A percentile compares a stretch with the other conserved stretches of the same genome.
Conservation (phyloP, 2,329 filamentous ascomycete species). For the Aspergillus sp. region DNA sequence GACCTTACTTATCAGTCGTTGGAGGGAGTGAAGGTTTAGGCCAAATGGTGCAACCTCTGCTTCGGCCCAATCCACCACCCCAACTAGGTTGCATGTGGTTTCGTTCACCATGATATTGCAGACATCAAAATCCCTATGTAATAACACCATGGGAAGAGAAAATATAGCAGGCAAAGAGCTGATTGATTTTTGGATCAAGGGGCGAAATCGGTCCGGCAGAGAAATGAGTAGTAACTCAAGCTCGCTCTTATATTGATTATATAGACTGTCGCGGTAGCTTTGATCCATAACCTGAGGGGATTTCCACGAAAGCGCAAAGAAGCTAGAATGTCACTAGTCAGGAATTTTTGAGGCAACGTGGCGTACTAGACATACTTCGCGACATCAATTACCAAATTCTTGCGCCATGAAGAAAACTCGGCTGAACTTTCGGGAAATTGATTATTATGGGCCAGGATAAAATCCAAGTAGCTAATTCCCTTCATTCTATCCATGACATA, state of each 20-base stretch:
- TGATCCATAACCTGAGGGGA: constrained; percentile 31
- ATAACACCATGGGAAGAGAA: constrained; percentile 44
- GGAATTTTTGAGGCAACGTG: background rate
- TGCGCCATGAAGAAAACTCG: constrained; percentile 35
- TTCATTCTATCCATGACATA: constrained; percentile 39
- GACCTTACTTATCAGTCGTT: constrained; percentile 38
- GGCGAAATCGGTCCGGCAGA: constrained; percentile 40
- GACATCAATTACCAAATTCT: constrained; percentile 41
- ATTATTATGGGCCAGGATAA: constrained; percentile 36
- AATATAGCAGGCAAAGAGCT: constrained; percentile 35
- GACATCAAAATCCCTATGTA: constrained; percentile 41
- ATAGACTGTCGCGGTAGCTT: constrained; percentile 28
- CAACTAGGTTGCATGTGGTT: constrained; percentile 38
- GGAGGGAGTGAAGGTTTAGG: constrained; percentile 39
- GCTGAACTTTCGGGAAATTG: constrained; percentile 37
- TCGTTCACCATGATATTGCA: constrained; percentile 47
- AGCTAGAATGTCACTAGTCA: constrained; percentile 32
- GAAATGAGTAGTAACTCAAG: constrained; percentile 34
- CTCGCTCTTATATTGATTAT: constrained; percentile 32
- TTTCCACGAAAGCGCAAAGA: constrained; percentile 46
- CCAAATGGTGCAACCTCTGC: constrained; percentile 46
- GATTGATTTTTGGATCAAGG: constrained; percentile 34
- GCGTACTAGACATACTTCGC: constrained; percentile 25
- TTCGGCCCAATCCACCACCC: constrained; percentile 49
- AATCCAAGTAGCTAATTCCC: constrained; percentile 41